A percentile compares a stretch with the other conserved stretches of the same genome.
These are phyloP conservation scores for Mycena sp. DNA, from an alignment of 1,284 basidiomycete genomes.

Conservation along the genomic window DNA sequence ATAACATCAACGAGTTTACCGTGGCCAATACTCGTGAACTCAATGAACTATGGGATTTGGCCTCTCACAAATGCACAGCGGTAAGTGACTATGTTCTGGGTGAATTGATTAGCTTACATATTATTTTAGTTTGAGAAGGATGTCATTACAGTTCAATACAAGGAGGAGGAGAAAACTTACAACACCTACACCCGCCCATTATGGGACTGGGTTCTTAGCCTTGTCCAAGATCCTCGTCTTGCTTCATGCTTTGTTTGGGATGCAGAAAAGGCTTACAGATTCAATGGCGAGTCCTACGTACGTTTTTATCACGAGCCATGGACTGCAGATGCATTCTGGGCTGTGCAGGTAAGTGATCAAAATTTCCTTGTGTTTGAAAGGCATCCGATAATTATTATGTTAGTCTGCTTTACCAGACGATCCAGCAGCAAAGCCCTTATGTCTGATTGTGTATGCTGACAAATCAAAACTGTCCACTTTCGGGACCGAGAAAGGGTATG, in stretches of 20 bases:
- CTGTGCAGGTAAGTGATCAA: constrained; percentile 2
- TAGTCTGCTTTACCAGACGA: too few relatives aligned
- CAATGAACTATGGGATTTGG: constrained; percentile 4
- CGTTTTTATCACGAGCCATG: too few relatives aligned
- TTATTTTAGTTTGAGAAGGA: background rate
- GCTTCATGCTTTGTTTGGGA: too few relatives aligned
- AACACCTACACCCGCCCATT: constrained; percentile 2
- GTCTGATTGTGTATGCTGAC: constrained; percentile 1
- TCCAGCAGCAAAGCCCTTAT: background rate
- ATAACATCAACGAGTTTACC: background rate
- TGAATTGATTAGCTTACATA: background rate
- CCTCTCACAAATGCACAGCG: constrained; percentile 11
- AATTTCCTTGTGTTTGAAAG: too few relatives aligned
- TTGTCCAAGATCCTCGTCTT: background rate
- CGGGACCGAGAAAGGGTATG: constrained; percentile 7
- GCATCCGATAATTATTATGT: too few relatives aligned
- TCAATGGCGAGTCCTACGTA: too few relatives aligned
- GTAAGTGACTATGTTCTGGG: too few relatives aligned
- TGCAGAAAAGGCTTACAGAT: too few relatives aligned
- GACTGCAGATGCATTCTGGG: too few relatives aligned
- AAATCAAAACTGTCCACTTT: constrained; percentile 7
- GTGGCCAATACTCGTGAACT: background rate
- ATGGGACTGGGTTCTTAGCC: constrained; percentile 2
- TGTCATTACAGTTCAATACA: background rate
- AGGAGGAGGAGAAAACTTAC: background rate